Evolutionary conservation across 2,329 filamentous ascomycete genomes (phyloP).

Genomic region (Pestalotiopsis sp.): DNA sequence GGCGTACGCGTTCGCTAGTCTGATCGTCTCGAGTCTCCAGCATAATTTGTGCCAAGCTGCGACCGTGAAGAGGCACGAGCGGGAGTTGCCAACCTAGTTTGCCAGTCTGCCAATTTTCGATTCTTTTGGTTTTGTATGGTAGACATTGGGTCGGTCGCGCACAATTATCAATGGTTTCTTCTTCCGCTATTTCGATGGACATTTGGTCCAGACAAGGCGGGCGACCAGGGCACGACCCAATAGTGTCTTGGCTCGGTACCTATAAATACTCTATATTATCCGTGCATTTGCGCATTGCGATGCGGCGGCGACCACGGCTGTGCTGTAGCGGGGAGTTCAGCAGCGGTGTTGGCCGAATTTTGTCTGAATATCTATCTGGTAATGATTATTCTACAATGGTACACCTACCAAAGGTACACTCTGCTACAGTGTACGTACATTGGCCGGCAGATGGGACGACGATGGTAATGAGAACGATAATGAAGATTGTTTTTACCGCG

Average conservation of each 20-base stretch:
- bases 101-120: background rate
- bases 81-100: background rate
- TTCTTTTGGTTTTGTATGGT: background rate
- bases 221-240: background rate
- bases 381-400: background rate
- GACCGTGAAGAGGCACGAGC: background rate
- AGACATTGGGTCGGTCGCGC: background rate
- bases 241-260: background rate
- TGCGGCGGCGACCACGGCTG: background rate
- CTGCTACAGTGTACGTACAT: background rate
- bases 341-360: too few relatives aligned
- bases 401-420: background rate
- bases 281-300: background rate
- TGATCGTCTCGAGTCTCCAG: slow-evolving; percentile 5
- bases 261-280: background rate
- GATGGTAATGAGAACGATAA: background rate
- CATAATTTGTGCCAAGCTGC: slow-evolving; percentile 3
- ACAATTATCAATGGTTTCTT: background rate
- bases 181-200: background rate
- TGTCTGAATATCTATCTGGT: too few relatives aligned
- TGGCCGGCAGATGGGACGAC: background rate
- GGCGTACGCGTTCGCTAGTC: background rate
- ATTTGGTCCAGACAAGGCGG: background rate
- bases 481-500: background rate
- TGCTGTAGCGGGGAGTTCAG: background rate